Conservation (phyloP, 1,139 yeast species). For the Eremothecium cymbalariae region DNA sequence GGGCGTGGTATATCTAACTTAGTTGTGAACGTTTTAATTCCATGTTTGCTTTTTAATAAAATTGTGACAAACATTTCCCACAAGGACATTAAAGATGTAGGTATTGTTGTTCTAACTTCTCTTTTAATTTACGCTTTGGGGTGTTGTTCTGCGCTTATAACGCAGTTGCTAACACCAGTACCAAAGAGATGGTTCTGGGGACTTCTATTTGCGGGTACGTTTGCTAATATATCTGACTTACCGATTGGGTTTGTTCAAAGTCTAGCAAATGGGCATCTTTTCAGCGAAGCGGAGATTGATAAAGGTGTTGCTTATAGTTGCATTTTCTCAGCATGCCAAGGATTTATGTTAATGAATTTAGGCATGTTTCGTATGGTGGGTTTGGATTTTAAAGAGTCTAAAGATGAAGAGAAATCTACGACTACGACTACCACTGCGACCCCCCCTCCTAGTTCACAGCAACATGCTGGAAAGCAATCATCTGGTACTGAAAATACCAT, state of each 20-base stretch:
- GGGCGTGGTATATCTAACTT: conserved; percentile 65
- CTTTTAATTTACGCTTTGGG: conserved; percentile 50
- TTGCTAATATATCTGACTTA: conserved; percentile 76
- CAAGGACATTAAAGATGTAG: conserved; percentile 64
- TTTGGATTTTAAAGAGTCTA: conserved; percentile 48
- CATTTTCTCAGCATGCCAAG: conserved; percentile 62
- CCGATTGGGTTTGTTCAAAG: conserved; percentile 88
- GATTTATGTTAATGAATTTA: conserved; percentile 59
- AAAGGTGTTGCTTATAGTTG: conserved; percentile 80
- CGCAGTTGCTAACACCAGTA: conserved; percentile 36
- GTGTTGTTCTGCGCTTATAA: conserved; percentile 35
- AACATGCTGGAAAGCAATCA: no score
- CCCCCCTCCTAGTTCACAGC: no score
- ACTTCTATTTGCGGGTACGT: conserved; percentile 58
- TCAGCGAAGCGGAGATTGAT: conserved; percentile 48
- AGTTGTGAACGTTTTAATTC: conserved; percentile 64
- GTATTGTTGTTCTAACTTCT: conserved; percentile 61
- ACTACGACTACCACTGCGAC: no score
- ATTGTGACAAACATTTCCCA: conserved; percentile 64
- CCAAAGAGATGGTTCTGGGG: conserved; percentile 83
- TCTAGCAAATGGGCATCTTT: conserved; percentile 55
- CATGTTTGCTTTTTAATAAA: conserved; percentile 71
- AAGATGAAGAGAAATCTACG: conserved; percentile 11
- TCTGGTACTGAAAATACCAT: no score
- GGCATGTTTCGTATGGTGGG: conserved; percentile 69